Evolutionary conservation across 352 stramenopile species (phyloP).

Genomic region (Pythium phragmitis): DNA sequence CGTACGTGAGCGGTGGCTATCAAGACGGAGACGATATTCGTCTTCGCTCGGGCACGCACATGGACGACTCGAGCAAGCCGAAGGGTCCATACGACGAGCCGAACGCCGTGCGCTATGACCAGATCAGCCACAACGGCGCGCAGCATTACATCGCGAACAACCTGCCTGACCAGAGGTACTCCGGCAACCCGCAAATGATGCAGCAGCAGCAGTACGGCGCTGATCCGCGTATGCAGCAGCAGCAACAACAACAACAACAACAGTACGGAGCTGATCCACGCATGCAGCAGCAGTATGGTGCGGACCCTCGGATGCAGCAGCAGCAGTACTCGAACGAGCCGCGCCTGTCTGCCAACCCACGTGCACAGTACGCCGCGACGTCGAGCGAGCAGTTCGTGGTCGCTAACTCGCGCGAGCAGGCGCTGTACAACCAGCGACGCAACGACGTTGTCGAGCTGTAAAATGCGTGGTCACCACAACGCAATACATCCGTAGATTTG

Average conservation of each 20-base stretch:
- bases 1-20: slow-evolving; percentile 27
- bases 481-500: slow-evolving; percentile 11
- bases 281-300: slow-evolving; percentile 15
- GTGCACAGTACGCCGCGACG: slow-evolving; percentile 14
- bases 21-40: slow-evolving; percentile 33
- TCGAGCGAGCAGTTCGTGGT: slow-evolving; percentile 20
- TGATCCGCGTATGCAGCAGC: slow-evolving; percentile 5
- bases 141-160: slow-evolving; percentile 34
- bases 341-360: slow-evolving; percentile 18
- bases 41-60: slow-evolving; percentile 29
- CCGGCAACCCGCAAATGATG: slow-evolving; percentile 5
- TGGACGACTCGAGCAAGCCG: slow-evolving; percentile 17
- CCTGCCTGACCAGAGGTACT: slow-evolving; percentile 19
- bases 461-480: not conserved
- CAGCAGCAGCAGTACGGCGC: slow-evolving; percentile 16
- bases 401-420: slow-evolving; percentile 26
- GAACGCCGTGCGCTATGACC: slow-evolving; percentile 20
- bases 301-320: not conserved
- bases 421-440: slow-evolving; percentile 30
- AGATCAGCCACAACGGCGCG: slow-evolving; percentile 24
- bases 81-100: slow-evolving; percentile 11
- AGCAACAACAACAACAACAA: slow-evolving; percentile 14
- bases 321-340: slow-evolving; percentile 6
- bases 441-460: slow-evolving; percentile 33
- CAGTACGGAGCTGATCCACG: slow-evolving; percentile 4